Conservation (phyloP, 345 rosid genomes). For the Murraya paniculata region DNA sequence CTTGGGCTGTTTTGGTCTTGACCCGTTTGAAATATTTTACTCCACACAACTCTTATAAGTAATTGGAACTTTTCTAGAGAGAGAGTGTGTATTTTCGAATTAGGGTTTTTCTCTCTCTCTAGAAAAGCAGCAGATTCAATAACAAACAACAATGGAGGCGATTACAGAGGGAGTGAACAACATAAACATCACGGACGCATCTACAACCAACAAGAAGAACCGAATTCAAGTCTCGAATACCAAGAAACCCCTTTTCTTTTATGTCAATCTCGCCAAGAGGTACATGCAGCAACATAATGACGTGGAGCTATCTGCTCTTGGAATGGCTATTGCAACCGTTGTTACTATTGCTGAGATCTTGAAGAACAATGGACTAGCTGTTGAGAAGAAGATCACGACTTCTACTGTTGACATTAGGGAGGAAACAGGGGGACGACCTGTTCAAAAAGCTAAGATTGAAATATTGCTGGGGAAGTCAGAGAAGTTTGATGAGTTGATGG, state of each 20-base stretch:
- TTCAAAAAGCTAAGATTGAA: conserved; percentile 77
- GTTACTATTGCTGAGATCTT: conserved; percentile 77
- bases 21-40: too few relatives aligned
- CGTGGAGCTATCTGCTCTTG: conserved; percentile 75
- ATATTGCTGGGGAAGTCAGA: conserved; percentile 59
- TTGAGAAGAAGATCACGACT: conserved; percentile 63
- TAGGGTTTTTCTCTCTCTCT: conserved; percentile 22
- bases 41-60: too few relatives aligned
- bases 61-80: too few relatives aligned
- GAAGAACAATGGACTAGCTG: conserved; percentile 69
- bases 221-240: conserved; percentile 75
- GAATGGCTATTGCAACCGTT: conserved; percentile 80
- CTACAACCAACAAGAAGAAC: conserved; percentile 45
- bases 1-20: too few relatives aligned
- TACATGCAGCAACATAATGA: conserved; percentile 68
- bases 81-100: not conserved
- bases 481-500: conserved; percentile 74
- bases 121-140: not conserved
- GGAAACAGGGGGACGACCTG: conserved; percentile 54
- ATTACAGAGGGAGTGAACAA: conserved; percentile 29
- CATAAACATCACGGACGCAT: conserved; percentile 31
- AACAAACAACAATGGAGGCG: conserved; percentile 21
- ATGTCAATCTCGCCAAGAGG: conserved; percentile 83
- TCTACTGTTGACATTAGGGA: conserved; percentile 61
- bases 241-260: conserved; percentile 70